phyloP scores from a whole-genome alignment of 2,329 filamentous ascomycete genomes.

The Keithomyces neogunnii region DNA sequence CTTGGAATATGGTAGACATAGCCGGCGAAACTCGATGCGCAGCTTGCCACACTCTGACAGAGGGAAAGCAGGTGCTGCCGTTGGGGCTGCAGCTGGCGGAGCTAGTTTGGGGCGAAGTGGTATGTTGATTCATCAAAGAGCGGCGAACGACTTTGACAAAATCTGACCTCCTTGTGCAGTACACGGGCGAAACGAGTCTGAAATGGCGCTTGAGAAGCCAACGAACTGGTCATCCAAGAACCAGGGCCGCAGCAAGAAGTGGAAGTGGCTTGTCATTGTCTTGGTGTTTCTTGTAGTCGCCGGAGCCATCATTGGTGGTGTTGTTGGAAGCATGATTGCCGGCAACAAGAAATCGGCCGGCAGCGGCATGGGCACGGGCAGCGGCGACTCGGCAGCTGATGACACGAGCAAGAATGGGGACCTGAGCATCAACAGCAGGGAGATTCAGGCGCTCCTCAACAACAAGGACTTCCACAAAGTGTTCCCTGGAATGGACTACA shows the following conservation, averaged over 20 bases:
- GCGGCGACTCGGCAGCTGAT: constrained; percentile 41
- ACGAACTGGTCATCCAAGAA: constrained; percentile 20
- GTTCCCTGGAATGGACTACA: constrained; percentile 94
- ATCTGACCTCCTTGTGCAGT: neutral
- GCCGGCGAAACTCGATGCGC: constrained; percentile 48
- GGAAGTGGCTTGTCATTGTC: constrained; percentile 60
- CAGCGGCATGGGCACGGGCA: constrained; percentile 9
- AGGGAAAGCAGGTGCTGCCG: constrained; percentile 29
- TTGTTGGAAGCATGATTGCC: constrained; percentile 64
- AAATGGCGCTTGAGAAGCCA: constrained; percentile 11
- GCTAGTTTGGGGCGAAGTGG: constrained; percentile 20
- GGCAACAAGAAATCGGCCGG: constrained; percentile 33
- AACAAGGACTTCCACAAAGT: constrained; percentile 82
- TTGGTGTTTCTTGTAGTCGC: constrained; percentile 57
- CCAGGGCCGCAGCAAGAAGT: constrained; percentile 52
- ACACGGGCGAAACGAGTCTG: constrained; percentile 2
- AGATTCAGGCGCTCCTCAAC: constrained; percentile 75
- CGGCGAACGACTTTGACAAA: neutral
- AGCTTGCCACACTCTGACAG: constrained; percentile 41
- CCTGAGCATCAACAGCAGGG: constrained; percentile 61
- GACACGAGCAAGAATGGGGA: constrained; percentile 59
- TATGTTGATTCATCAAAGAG: constrained; percentile 3
- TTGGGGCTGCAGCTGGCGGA: constrained; percentile 24
- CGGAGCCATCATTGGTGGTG: constrained; percentile 64
- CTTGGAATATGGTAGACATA: constrained; percentile 43